Conservation (phyloP, 208 protist genomes). For the Trypanosoma mega region DNA sequence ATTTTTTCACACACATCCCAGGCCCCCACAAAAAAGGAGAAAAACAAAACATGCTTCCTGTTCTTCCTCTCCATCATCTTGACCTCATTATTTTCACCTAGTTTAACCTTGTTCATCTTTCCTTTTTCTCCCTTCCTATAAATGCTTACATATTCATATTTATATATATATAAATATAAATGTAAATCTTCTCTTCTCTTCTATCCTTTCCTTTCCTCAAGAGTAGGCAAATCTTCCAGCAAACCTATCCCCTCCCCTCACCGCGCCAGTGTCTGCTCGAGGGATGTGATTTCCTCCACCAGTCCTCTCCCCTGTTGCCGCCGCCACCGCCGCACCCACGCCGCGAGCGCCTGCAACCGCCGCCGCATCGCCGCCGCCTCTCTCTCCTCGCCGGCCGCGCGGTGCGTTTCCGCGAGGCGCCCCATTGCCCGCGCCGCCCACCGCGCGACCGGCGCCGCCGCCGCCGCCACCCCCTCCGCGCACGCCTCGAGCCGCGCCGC, state of each 20-base stretch:
- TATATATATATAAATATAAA: constrained; percentile 24
- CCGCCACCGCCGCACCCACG: constrained; percentile 59
- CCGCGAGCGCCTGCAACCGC: constrained; percentile 44
- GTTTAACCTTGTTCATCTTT: constrained; percentile 12
- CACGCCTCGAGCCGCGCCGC: constrained; percentile 29
- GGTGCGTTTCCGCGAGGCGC: constrained; percentile 25
- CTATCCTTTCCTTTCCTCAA: background rate
- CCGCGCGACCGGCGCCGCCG: constrained; percentile 34
- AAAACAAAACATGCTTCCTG: too few species aligned
- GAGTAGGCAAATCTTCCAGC: background rate
- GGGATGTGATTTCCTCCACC: constrained; percentile 19
- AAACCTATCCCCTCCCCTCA: constrained; percentile 3
- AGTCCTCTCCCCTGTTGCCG: constrained; percentile 29
- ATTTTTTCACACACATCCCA: too few species aligned
- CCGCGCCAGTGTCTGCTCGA: constrained; percentile 14
- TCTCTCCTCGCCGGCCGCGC: background rate
- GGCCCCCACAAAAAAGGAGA: too few species aligned
- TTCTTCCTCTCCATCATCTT: too few species aligned
- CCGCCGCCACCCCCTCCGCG: constrained; percentile 27
- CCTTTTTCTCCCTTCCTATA: constrained; percentile 3
- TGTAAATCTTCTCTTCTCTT: background rate
- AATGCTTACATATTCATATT: constrained; percentile 13
- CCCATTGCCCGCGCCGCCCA: constrained; percentile 30
- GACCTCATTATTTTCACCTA: too few species aligned
- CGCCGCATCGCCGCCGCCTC: constrained; percentile 27